phyloP scores from a whole-genome alignment of 1,139 yeast genomes.

The Candida albicans region DNA sequence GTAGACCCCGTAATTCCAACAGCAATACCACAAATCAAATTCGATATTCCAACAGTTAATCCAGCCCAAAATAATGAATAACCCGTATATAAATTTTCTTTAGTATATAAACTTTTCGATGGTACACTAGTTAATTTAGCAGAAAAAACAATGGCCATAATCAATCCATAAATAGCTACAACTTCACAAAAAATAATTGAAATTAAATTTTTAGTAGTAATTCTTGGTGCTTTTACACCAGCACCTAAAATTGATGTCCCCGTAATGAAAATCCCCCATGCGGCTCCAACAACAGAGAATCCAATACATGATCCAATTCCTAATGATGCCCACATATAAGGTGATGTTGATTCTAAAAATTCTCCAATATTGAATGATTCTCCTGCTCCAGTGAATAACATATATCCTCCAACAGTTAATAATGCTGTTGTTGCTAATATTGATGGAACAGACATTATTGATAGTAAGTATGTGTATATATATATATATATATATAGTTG shows the following conservation, averaged over 20 bases:
- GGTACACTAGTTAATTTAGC: conserved; percentile 81
- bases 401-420: conserved; percentile 53
- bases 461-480: background rate
- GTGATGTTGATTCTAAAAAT: conserved; percentile 82
- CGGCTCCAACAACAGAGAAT: conserved; percentile 94
- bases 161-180: conserved; percentile 96
- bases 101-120: conserved; percentile 61
- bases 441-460: conserved; percentile 12
- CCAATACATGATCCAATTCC: conserved; percentile 96
- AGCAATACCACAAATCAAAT: conserved; percentile 93
- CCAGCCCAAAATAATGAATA: conserved; percentile 98
- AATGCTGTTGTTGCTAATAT: conserved; percentile 29
- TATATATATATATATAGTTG: too few species aligned
- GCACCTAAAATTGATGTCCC: conserved; percentile 97
- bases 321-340: conserved; percentile 94
- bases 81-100: conserved; percentile 88
- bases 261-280: conserved; percentile 98
- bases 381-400: conserved; percentile 90
- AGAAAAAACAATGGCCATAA: conserved; percentile 96
- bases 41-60: conserved; percentile 88
- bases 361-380: conserved; percentile 88
- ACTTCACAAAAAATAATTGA: conserved; percentile 98
- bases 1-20: conserved; percentile 98
- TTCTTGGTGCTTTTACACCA: conserved; percentile 96
- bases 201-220: conserved; percentile 94